Evolutionary conservation across 179 eudicot genomes (phyloP), one percentile per base, ranked within the genome.

Genomic region (Silene noctiflora): DNA sequence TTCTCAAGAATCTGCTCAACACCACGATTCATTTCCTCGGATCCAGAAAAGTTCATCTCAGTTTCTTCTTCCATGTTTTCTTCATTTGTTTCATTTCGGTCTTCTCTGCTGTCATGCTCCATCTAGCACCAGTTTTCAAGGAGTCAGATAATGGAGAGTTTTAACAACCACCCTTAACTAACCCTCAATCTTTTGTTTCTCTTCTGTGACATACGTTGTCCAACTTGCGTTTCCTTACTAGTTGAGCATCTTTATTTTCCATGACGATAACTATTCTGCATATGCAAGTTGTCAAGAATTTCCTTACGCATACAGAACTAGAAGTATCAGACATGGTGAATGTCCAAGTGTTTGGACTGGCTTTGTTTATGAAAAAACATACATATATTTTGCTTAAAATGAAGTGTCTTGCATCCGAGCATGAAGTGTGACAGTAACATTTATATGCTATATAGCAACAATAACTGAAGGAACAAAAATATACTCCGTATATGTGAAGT

Each of bases 1-100:
- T 87, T 90, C 74, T 91, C 97, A 74, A 84, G 93, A 78, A 91
- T 86, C 79, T 79, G 80, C 82, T 74, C 76, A 72, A 92, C 88
- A 77, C 90, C 89, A 69, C 79, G 83, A 82, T 88, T 89, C 91
- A 91, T 87, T 75, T 90, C 92, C 84, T 94, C 96, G 29, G 97
- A 91, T 60, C 82, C 87, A 75, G 84, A 56, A 81, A 84, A 78
- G 81, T 71, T 81, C 75, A 69, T 80, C 71, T 79, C 93, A 66
- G 79, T 72, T 76, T 86, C 97, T 81, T 85, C 98, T 78, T 80
- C 94, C 73, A 67, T 84, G 61, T 74, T 75, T 80, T 84, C 85
- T 76, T 77, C 86, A 74, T 53, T 79, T 61, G 84, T 63, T 71
- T 78, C 87, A 78, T 70, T 86, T 75, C 75, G 75, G 53, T 72